phyloP scores from a whole-genome alignment of 768 basidiomycete genomes.

The Leccinum fibrillosum region DNA sequence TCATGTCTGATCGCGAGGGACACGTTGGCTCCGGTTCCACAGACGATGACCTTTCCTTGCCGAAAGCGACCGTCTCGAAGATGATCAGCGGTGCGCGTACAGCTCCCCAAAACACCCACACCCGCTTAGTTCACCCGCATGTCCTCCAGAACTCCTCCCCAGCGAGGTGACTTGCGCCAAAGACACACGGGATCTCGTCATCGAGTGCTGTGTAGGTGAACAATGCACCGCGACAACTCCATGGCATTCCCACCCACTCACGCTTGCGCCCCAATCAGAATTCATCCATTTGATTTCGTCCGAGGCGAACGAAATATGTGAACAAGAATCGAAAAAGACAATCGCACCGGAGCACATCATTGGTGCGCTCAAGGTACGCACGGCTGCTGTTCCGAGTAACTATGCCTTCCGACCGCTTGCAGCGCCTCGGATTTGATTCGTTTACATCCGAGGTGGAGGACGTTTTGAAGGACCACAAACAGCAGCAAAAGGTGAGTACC shows the following conservation, averaged over 20 bases:
- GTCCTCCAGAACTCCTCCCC: conserved; percentile 75
- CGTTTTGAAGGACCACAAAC: conserved; percentile 94
- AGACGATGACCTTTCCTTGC: conserved; percentile 94
- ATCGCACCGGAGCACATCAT: conserved; percentile 98
- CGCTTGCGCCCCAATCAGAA: conserved; percentile 48
- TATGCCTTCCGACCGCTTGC: conserved; percentile 10
- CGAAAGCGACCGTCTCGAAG: conserved; percentile 97
- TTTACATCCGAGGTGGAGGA: conserved; percentile 90
- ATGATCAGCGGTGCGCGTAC: conserved; percentile 76
- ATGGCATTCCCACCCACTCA: conserved; percentile 15
- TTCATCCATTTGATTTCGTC: conserved; percentile 98
- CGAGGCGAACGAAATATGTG: conserved; percentile 97
- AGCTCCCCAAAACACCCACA: conserved; percentile 8
- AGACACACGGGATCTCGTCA: conserved; percentile 94
- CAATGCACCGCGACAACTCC: conserved; percentile 27
- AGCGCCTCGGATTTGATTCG: conserved; percentile 91
- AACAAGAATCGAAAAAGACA: conserved; percentile 97
- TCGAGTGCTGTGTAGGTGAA: conserved; percentile 99
- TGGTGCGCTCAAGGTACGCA: conserved; percentile 76
- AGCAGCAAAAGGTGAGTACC: conserved; percentile 78
- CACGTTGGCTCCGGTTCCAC: conserved; percentile 56
- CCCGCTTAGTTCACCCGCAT: conserved; percentile 6
- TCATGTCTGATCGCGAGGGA: conserved; percentile 92
- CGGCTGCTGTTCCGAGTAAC: not conserved
- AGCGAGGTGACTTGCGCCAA: conserved; percentile 86